Evolutionary conservation across 495 filamentous ascomycete species (phyloP).

Genomic region (Friedmanniomyces simplex): DNA sequence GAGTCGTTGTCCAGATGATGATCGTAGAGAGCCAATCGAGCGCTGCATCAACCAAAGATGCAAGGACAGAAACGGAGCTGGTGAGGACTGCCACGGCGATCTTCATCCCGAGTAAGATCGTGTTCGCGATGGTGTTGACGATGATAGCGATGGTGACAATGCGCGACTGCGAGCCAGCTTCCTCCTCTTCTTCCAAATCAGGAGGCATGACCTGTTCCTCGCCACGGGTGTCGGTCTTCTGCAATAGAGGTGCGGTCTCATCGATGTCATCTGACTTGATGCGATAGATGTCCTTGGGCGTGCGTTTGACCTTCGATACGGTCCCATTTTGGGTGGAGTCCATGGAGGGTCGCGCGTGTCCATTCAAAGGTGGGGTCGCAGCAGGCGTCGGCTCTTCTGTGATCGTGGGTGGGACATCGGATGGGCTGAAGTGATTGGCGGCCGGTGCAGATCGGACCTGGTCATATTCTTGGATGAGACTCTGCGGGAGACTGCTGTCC

Average conservation of each 20-base stretch:
- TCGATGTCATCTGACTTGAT: conserved; percentile 24
- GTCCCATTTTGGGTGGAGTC: conserved; percentile 7
- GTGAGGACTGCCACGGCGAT: conserved; percentile 68
- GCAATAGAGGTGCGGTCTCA: conserved; percentile 56
- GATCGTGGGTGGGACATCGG: conserved; percentile 18
- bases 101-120: conserved; percentile 66
- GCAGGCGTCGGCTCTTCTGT: conserved; percentile 12
- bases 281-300: conserved; percentile 69
- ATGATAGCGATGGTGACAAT: conserved; percentile 74
- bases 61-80: conserved; percentile 77
- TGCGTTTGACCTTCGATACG: conserved; percentile 55
- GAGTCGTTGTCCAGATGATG: conserved; percentile 76
- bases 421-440: conserved; percentile 35
- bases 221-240: conserved; percentile 27
- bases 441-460: conserved; percentile 13
- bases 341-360: neutral
- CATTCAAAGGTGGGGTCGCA: neutral
- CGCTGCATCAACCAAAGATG: conserved; percentile 77
- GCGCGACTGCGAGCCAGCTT: conserved; percentile 51
- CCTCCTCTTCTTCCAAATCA: conserved; percentile 41
- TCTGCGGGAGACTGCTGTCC: conserved; percentile 76
- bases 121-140: conserved; percentile 76
- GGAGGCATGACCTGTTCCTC: conserved; percentile 21
- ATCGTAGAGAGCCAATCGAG: conserved; percentile 80
- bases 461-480: conserved; percentile 78